Conservation (phyloP, 2,329 filamentous ascomycete species). For the Exophiala xenobiotica region DNA sequence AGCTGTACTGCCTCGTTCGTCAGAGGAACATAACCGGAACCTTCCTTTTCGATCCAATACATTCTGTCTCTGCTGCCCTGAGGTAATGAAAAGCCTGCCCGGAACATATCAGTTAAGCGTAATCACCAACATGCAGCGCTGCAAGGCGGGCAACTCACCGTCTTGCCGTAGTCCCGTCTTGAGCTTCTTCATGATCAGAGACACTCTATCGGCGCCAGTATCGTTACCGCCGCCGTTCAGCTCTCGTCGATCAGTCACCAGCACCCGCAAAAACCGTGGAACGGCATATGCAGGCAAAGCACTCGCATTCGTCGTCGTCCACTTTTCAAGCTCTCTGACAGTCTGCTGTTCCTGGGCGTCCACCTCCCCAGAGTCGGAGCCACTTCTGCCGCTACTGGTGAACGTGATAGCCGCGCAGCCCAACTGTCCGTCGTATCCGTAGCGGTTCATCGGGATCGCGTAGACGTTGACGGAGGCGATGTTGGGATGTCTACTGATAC, state of each 20-base stretch:
- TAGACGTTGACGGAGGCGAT: constrained; percentile 28
- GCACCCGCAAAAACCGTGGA: constrained; percentile 19
- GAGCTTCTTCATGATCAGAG: constrained; percentile 21
- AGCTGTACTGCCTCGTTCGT: constrained; percentile 2
- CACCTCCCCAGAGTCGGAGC: background rate
- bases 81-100: constrained; percentile 10
- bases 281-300: constrained; percentile 22
- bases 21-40: constrained; percentile 14
- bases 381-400: background rate
- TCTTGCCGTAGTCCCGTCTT: constrained; percentile 18
- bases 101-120: constrained; percentile 27
- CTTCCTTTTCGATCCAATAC: constrained; percentile 17
- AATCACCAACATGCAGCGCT: constrained; percentile 4
- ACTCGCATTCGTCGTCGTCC: constrained; percentile 13
- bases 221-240: constrained; percentile 29
- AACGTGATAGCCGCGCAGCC: constrained; percentile 22
- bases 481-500: constrained; percentile 22
- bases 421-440: constrained; percentile 25
- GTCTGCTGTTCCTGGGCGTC: constrained; percentile 4
- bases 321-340: constrained; percentile 16
- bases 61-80: constrained; percentile 6
- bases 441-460: constrained; percentile 27
- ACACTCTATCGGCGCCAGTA: constrained; percentile 12
- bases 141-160: constrained; percentile 7
- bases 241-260: constrained; percentile 6